Evolutionary conservation across 2,329 filamentous ascomycete genomes (phyloP), one percentile per base, ranked within the genome.

Genomic region (Sclerotinia minor): DNA sequence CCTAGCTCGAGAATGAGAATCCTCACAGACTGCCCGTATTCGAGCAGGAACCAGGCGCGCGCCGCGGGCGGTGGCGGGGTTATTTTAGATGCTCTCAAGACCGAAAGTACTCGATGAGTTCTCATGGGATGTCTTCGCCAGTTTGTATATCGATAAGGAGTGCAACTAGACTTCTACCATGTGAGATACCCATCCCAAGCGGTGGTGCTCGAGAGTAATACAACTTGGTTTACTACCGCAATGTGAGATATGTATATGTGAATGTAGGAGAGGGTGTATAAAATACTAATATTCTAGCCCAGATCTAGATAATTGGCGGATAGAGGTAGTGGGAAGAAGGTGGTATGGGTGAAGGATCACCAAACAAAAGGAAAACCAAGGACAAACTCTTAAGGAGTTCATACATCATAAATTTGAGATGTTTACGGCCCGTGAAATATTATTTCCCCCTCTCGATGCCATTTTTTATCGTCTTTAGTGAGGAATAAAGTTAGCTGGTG

Each of bases 171-270:
- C 26, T 49, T 38, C 45, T 50, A 49, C 45, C 21, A 55, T 6
- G 45, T 50, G 21, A 26, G 59, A 50, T 19, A 29, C 45, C 45
- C 58, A 15, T 21, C 45, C 29, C 1, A 21, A 24, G 45, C 29
- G 7, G 44, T 61, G 45, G 58, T 45, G 38, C 45, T 35, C n/a
- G 15, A 38, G 26, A 13, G 38, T 26, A 38, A 61, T 24, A 35
- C 44, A 29, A 21, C 21, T 24, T 29, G 58, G 29, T 49, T 49
- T 61, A 44, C 58, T 61, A 44, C 58, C 29, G 49, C 45, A 61
- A 49, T 32, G 26, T 49, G 41, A 60, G 58, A 35, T 49, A 35
- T 49, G 21, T n/a, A 24, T 50, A 29, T 50, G 11, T 35, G 58
- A 35, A 50, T 49, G 21, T 35, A 47, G 5, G 7, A n/a, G 35